Evolutionary conservation across 805 yeast genomes (phyloP).

Genomic region (Metschnikowia picachoensis): DNA sequence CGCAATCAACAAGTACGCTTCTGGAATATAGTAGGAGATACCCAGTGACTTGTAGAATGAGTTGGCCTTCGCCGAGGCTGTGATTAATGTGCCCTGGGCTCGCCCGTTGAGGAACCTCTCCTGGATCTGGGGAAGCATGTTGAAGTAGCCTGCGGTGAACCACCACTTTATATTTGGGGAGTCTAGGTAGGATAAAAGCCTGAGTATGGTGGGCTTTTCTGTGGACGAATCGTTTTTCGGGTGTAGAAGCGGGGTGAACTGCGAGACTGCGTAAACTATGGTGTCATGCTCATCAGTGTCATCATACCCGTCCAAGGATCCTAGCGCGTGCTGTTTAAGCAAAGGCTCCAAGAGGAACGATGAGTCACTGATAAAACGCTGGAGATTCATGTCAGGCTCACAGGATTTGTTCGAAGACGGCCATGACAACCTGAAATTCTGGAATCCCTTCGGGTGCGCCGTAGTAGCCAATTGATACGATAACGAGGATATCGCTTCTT

Average conservation of each 20-base stretch:
- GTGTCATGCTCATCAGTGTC: slow-evolving; percentile 47
- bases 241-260: slow-evolving; percentile 75
- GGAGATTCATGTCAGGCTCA: slow-evolving; percentile 59
- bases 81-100: slow-evolving; percentile 68
- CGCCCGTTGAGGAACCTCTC: slow-evolving; percentile 51
- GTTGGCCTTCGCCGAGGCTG: slow-evolving; percentile 89
- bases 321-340: slow-evolving; percentile 41
- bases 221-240: slow-evolving; percentile 64
- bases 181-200: slow-evolving; percentile 55
- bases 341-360: slow-evolving; percentile 56
- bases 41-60: slow-evolving; percentile 88
- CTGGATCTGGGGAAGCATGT: slow-evolving; percentile 75
- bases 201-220: slow-evolving; percentile 68
- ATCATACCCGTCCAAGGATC: slow-evolving; percentile 29
- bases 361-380: slow-evolving; percentile 52
- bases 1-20: slow-evolving; percentile 78
- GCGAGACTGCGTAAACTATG: slow-evolving; percentile 84
- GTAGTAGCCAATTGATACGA: slow-evolving; percentile 61
- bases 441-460: slow-evolving; percentile 28
- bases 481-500: slow-evolving; percentile 59
- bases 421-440: slow-evolving; percentile 66
- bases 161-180: slow-evolving; percentile 64
- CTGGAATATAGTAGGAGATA: slow-evolving; percentile 75
- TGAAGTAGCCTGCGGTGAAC: slow-evolving; percentile 95
- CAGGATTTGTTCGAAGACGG: slow-evolving; percentile 61